A percentile compares a stretch with the other conserved stretches of the same genome.
phyloP scores from a whole-genome alignment of 768 basidiomycete genomes.

The Auricularia heimuer region DNA sequence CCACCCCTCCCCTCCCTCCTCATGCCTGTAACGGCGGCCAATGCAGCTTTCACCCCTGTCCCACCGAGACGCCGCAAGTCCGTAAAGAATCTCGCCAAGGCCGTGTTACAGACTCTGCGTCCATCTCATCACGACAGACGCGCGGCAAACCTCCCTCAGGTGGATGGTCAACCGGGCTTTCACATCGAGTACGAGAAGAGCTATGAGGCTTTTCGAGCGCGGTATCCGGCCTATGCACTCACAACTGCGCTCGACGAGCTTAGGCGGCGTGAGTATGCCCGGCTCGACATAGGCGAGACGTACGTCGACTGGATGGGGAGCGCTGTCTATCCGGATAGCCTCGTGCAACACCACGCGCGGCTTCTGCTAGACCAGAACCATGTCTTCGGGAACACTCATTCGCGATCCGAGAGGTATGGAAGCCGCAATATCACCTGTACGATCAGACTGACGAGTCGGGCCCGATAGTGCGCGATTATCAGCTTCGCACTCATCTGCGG shows the following conservation, averaged over 20 bases:
- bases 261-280: slow-evolving; percentile 49
- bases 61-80: too few species aligned
- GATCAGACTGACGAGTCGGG: too few species aligned
- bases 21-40: too few species aligned
- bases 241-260: slow-evolving; percentile 67
- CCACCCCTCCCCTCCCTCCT: too few species aligned
- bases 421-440: slow-evolving; percentile 4
- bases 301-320: slow-evolving; percentile 87
- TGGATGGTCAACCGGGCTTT: too few species aligned
- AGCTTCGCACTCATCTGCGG: slow-evolving; percentile 53
- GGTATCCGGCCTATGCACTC: slow-evolving; percentile 45
- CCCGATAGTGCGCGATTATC: slow-evolving; percentile 57
- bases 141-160: too few species aligned
- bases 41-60: too few species aligned
- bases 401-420: slow-evolving; percentile 64
- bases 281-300: slow-evolving; percentile 57
- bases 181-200: too few species aligned
- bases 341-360: slow-evolving; percentile 58
- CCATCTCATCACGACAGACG: too few species aligned
- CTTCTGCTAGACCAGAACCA: slow-evolving; percentile 44
- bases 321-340: slow-evolving; percentile 67
- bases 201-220: slow-evolving; percentile 27
- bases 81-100: too few species aligned
- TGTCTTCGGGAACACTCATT: slow-evolving; percentile 78
- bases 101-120: too few species aligned